Base-by-base conservation (phyloP, 441 rosid species). In the Flueggea neowawraea region DNA sequence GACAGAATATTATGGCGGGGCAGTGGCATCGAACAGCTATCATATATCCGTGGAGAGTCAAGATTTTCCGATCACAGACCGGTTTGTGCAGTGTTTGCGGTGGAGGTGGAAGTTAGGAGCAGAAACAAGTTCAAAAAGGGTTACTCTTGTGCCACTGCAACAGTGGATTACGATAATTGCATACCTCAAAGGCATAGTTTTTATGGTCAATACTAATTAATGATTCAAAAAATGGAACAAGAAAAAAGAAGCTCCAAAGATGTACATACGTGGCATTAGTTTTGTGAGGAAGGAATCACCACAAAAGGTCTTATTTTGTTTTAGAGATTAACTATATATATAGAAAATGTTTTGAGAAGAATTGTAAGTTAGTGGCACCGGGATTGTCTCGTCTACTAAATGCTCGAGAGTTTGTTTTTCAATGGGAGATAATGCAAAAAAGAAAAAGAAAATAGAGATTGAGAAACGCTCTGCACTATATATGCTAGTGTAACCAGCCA, bases 1-100 rank as follows among this genome's bases (percentile, higher is more conserved):
- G 97, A 94, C 45, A 64, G 99, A 78, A 87, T 94, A 69, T 47
- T 94, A 12, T 94, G 99, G 99, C 71, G 74, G 2, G 97, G 99
- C 17, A 69, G 72, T 52, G 92, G 97, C 54, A 87, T 91, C 14
- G 88, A 87, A 48, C 97, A 91, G 22, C 60, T 87, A 50, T 82
- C 90, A 0, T 94, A 94, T 61, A 63, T 82, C 0, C 78, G 99
- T 2, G 94, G 85, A 3, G 99, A 91, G 60, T 91, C 97, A 0
- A 81, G 91, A 75, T 87, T 94, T 65, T 94, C 99, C 0, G 96
- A 94, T 60, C 99, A 94, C 70, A 75, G 97, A 66, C 97, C 99
- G 5, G 99, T 94, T 28, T 94, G 93, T 45, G 81, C 91, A 0
- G 73, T 87, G 15, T 91, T 94, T 63, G 78, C 86, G 0, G 82